A percentile compares a stretch with the other conserved stretches of the same genome.
These are phyloP conservation scores for Megacollybia marginata DNA, from an alignment of 768 basidiomycete genomes.

Conservation along the genomic window DNA sequence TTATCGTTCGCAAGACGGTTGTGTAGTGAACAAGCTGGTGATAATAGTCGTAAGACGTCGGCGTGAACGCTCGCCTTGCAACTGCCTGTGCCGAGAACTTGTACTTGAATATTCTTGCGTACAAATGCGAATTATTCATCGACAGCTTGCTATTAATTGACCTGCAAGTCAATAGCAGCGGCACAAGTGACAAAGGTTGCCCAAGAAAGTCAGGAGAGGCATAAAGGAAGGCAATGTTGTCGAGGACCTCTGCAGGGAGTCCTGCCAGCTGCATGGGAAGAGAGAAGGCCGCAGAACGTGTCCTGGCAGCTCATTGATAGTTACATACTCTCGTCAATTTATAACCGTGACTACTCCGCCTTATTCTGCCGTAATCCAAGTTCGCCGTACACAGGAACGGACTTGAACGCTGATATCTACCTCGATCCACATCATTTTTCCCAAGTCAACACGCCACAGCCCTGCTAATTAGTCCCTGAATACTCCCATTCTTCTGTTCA, in stretches of 20 bases:
- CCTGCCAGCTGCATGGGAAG: background rate
- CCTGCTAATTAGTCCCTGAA: background rate
- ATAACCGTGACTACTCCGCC: too few relatives aligned
- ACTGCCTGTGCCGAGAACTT: background rate
- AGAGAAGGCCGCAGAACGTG: too few relatives aligned
- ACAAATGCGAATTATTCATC: background rate
- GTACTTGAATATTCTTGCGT: background rate
- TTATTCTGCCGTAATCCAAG: too few relatives aligned
- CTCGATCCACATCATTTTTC: too few relatives aligned
- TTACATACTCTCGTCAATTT: too few relatives aligned
- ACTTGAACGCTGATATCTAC: too few relatives aligned
- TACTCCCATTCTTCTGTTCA: slow-evolving; percentile 6
- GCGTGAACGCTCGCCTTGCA: background rate
- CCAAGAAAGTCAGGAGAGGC: background rate
- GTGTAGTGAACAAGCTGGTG: background rate
- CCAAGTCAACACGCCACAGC: too few relatives aligned
- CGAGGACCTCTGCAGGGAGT: background rate
- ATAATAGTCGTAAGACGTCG: background rate
- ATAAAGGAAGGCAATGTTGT: background rate
- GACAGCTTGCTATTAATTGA: background rate
- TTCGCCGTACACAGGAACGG: too few relatives aligned
- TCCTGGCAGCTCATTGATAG: too few relatives aligned
- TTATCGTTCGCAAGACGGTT: background rate
- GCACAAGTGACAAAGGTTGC: background rate
- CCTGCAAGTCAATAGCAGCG: background rate